Base-by-base conservation (phyloP, 495 filamentous ascomycete species). In the Pseudevernia furfuracea region DNA sequence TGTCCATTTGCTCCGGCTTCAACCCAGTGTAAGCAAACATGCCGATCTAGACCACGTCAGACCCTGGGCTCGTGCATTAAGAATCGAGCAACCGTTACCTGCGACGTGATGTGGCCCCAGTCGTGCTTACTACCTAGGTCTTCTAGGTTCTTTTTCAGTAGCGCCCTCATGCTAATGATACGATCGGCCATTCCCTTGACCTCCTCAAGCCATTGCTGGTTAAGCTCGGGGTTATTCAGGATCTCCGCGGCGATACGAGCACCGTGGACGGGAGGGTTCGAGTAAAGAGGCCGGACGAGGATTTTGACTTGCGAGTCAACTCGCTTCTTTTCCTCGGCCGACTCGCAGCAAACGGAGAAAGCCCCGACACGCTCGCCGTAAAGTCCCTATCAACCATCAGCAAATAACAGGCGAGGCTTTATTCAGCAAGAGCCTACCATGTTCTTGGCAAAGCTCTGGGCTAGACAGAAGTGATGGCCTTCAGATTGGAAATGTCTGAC, bases 1-100 rank as follows among this genome's bases (percentile, higher is more conserved):
- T 80, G 32, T 93, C 89, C 89, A 97, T 96, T 80, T 96, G 88
- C 79, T 94, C 88, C 67, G 92, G 85, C 69, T 84, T 92, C 73
- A 98, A 79, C 58, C 94, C 94, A 39, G 94, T 98, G 81, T 94
- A 98, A 70, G 93, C 93, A 73, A 98, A 98, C 94, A 98, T 98
- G 78, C 94, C 94, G 69, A 98, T 98, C 80, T 89, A 53, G 44
- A 53, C n/a, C 52, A 39, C n/a, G 48, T 71, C 43, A 68, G 64
- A 32, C 28, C 30, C 60, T n/a, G 63, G 15, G 57, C 25, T 57
- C 43, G 43, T 32, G 34, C 37, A 19, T 12, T 59, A 14, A 6
- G 17, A 15, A 19, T 10, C 21, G 15, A 37, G 17, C 1, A 37
- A n/a, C 41, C 36, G 25, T 34, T 72, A 82, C 79, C 83, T 92